A percentile compares a stretch with the other conserved stretches of the same genome.
Conservation (phyloP, 164 flowering plant species). For the Dillenia turbinata region DNA sequence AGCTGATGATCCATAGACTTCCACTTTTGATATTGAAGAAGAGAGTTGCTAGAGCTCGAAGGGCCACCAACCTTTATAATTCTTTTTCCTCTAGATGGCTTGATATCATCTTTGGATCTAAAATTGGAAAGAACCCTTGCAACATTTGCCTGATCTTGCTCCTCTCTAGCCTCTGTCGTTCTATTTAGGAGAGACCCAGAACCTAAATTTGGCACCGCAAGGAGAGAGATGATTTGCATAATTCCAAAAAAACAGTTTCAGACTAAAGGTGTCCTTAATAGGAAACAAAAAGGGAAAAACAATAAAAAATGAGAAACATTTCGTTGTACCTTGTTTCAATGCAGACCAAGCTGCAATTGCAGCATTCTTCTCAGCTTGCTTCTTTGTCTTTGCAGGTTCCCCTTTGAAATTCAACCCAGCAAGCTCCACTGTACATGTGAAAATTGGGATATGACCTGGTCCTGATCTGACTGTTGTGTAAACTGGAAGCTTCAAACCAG, state of each 20-base stretch:
- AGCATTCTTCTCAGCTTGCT: conserved; percentile 92
- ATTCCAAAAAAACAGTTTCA: background rate
- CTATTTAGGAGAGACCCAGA: conserved; percentile 20
- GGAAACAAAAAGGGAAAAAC: background rate
- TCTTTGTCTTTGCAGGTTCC: conserved; percentile 74
- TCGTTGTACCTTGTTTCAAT: conserved; percentile 43
- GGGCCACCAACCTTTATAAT: conserved; percentile 15
- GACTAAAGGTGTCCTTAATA: background rate
- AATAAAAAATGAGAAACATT: background rate
- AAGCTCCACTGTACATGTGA: conserved; percentile 66
- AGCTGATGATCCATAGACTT: conserved; percentile 19
- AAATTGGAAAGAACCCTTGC: conserved; percentile 39
- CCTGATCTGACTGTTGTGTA: conserved; percentile 76
- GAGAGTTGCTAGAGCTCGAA: conserved; percentile 7
- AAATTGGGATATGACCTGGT: conserved; percentile 60
- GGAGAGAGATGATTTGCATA: conserved; percentile 3
- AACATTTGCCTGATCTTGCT: conserved; percentile 45
- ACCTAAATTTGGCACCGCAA: conserved; percentile 39
- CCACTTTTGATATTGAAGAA: conserved; percentile 21
- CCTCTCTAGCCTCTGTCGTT: conserved; percentile 30
- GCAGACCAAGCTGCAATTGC: conserved; percentile 86
- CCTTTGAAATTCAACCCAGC: conserved; percentile 65
- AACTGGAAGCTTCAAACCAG: conserved; percentile 56
- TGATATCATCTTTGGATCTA: conserved; percentile 36
- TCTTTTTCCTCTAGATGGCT: conserved; percentile 30